Conservation (phyloP, 1,284 basidiomycete species). For the Heimioporus retisporus region DNA sequence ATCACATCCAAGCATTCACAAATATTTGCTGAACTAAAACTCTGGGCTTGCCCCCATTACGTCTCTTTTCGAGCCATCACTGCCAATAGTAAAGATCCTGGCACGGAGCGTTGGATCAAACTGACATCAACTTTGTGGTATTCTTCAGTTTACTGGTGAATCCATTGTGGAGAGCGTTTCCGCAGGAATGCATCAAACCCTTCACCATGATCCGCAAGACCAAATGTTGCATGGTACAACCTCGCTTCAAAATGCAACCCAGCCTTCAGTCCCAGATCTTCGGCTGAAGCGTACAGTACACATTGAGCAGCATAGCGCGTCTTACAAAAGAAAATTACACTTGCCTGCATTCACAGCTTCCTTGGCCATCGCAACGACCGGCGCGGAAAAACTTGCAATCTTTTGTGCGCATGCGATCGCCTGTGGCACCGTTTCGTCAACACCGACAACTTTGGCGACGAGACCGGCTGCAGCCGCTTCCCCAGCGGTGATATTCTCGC, state of each 20-base stretch:
- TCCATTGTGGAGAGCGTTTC: conserved; percentile 61
- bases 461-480: conserved; percentile 59
- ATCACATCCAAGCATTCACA: no score
- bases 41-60: no score
- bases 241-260: conserved; percentile 71
- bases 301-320: not conserved
- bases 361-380: conserved; percentile 56
- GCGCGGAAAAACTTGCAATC: conserved; percentile 43
- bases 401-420: conserved; percentile 41
- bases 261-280: conserved; percentile 66
- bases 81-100: no score
- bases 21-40: no score
- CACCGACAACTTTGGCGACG: conserved; percentile 44
- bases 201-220: conserved; percentile 75
- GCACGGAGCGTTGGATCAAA: no score
- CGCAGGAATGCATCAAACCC: conserved; percentile 74
- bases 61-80: no score
- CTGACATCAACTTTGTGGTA: no score
- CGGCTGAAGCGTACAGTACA: conserved; percentile 48
- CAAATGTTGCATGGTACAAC: conserved; percentile 74
- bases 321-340: conserved; percentile 43
- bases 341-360: conserved; percentile 73
- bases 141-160: conserved; percentile 26
- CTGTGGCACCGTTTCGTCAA: conserved; percentile 34
- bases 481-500: conserved; percentile 60